phyloP scores from a whole-genome alignment of 1,139 yeast genomes.

The Blastobotrys apis region DNA sequence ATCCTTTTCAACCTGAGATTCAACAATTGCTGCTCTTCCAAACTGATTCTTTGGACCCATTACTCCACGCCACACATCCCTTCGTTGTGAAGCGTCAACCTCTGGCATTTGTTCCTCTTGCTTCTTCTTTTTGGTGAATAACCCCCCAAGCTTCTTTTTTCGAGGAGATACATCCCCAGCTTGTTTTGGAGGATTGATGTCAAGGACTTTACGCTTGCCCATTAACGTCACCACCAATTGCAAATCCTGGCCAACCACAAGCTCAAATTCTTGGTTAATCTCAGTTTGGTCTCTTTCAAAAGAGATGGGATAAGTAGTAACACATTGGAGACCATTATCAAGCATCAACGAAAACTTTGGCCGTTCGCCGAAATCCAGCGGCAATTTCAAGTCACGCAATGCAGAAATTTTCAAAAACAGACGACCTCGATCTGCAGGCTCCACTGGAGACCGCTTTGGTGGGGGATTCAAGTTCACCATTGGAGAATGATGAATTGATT shows the following conservation, averaged over 20 bases:
- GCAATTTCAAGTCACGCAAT: slow-evolving; percentile 54
- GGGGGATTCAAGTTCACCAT: too few species aligned
- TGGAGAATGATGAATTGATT: too few species aligned
- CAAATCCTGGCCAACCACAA: slow-evolving; percentile 58
- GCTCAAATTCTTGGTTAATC: slow-evolving; percentile 78
- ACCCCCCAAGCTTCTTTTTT: slow-evolving; percentile 11
- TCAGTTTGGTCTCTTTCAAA: slow-evolving; percentile 40
- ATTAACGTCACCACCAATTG: slow-evolving; percentile 69
- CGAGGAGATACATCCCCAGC: slow-evolving; percentile 11
- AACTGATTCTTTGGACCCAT: slow-evolving; percentile 85
- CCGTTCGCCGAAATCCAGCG: slow-evolving; percentile 38
- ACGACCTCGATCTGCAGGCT: slow-evolving; percentile 60
- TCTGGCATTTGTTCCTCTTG: not conserved
- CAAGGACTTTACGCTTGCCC: slow-evolving; percentile 25
- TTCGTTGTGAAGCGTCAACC: not conserved
- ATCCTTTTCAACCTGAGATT: slow-evolving; percentile 56
- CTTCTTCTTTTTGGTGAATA: slow-evolving; percentile 7
- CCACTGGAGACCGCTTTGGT: slow-evolving; percentile 24
- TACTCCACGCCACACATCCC: slow-evolving; percentile 37
- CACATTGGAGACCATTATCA: slow-evolving; percentile 86
- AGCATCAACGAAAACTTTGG: slow-evolving; percentile 61
- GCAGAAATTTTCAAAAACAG: slow-evolving; percentile 67
- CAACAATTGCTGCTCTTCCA: slow-evolving; percentile 69
- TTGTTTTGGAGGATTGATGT: not conserved
- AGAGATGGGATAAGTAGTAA: slow-evolving; percentile 62